Percentiles rank a stretch among this genome's conserved stretches.
These are phyloP conservation scores for Huntiella savannae DNA, from an alignment of 2,329 filamentous ascomycete species.

Conservation along the genomic window DNA sequence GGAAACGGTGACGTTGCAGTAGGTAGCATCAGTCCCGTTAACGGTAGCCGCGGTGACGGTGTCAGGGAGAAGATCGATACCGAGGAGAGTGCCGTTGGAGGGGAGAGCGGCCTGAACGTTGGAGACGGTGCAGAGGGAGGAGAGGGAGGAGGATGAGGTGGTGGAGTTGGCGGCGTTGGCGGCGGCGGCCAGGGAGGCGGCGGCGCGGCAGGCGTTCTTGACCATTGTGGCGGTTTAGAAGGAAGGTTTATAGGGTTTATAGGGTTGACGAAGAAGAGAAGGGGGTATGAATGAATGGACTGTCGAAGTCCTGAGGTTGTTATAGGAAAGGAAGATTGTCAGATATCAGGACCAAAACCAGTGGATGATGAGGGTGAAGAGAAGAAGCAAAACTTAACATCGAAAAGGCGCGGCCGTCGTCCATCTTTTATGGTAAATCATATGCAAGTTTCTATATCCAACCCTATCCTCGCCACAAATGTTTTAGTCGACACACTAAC, in stretches of 20 bases:
- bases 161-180: slow-evolving; percentile 2
- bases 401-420: neutral
- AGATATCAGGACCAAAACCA: neutral
- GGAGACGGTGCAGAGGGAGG: slow-evolving; percentile 1
- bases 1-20: slow-evolving; percentile 13
- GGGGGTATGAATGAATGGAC: neutral
- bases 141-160: slow-evolving; percentile 3
- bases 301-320: neutral
- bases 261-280: neutral
- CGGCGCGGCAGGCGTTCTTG: slow-evolving; percentile 3
- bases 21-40: slow-evolving; percentile 7
- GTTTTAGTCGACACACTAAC: too few relatives aligned
- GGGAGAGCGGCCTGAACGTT: neutral
- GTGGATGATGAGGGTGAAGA: neutral
- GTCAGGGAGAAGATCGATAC: slow-evolving; percentile 1
- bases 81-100: neutral
- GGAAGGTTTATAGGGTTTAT: neutral
- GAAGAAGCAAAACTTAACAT: neutral
- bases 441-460: too few relatives aligned
- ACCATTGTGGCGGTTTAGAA: neutral
- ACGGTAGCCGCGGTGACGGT: slow-evolving; percentile 1
- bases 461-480: too few relatives aligned
- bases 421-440: neutral
- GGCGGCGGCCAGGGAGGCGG: neutral
- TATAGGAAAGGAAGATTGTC: neutral